phyloP scores from a whole-genome alignment of 257 asterid species.

The Solanum pennellii region DNA sequence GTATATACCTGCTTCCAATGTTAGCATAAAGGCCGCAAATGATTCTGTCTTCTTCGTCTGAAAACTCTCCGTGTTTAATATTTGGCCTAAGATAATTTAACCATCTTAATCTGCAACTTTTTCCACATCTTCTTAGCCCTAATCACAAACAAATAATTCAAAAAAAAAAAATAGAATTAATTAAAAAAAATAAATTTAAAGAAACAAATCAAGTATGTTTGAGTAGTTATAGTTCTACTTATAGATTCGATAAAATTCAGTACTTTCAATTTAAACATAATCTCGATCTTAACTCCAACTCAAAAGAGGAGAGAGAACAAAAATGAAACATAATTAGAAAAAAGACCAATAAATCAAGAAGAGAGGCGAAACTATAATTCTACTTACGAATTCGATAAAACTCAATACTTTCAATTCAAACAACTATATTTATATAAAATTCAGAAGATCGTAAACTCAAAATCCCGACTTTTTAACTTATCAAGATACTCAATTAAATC shows the following conservation, averaged over 20 bases:
- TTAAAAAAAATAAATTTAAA: background rate
- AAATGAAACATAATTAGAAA: background rate
- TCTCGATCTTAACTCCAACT: background rate
- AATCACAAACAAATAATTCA: background rate
- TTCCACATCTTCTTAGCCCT: conserved; percentile 76
- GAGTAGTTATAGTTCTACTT: background rate
- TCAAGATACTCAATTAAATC: background rate
- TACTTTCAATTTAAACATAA: background rate
- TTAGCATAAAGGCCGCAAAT: conserved; percentile 57
- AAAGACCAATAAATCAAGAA: background rate
- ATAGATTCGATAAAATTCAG: background rate
- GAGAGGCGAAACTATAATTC: background rate
- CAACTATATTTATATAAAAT: background rate
- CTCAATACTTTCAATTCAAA: background rate
- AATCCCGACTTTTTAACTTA: background rate
- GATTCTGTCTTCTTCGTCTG: conserved; percentile 56
- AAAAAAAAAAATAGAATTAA: background rate
- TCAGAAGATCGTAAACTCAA: background rate
- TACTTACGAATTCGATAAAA: background rate
- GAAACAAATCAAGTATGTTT: background rate
- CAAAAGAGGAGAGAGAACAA: background rate
- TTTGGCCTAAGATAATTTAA: conserved; percentile 79
- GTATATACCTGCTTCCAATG: conserved; percentile 75
- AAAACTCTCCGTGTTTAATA: conserved; percentile 72
- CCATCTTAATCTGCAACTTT: conserved; percentile 87